Evolutionary conservation across 257 asterid species (phyloP).

Genomic region (Nicotiana knightiana): DNA sequence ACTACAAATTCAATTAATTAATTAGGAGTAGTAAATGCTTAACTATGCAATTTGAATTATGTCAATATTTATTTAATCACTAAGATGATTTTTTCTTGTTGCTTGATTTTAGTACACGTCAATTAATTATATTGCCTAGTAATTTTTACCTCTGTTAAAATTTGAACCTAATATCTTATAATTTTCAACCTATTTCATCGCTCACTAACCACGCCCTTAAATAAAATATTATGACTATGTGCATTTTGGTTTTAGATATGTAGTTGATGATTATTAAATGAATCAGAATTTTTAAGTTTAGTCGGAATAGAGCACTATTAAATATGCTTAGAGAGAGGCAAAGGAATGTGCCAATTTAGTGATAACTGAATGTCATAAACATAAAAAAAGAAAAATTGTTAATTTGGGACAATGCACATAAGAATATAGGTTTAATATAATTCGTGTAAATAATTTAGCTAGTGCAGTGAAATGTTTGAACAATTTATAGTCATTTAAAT

Average conservation of each 20-base stretch:
- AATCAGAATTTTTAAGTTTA: not conserved
- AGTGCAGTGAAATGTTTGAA: not conserved
- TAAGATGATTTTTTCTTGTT: too few relatives aligned
- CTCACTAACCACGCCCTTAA: too few relatives aligned
- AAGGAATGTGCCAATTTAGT: not conserved
- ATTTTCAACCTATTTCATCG: too few relatives aligned
- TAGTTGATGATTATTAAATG: not conserved
- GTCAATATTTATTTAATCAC: too few relatives aligned
- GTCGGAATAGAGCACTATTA: not conserved
- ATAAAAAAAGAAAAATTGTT: too few relatives aligned
- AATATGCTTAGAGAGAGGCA: not conserved
- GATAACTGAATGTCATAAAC: not conserved
- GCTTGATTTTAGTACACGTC: too few relatives aligned
- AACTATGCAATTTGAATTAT: too few relatives aligned
- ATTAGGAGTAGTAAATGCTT: too few relatives aligned
- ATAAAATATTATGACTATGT: not conserved
- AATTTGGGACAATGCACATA: not conserved
- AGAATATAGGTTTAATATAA: not conserved
- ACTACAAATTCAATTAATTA: not conserved
- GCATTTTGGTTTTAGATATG: not conserved
- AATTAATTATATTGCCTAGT: too few relatives aligned
- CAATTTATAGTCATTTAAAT: too few relatives aligned
- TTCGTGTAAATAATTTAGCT: not conserved
- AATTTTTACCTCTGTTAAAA: too few relatives aligned
- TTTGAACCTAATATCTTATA: too few relatives aligned